Conservation (phyloP, 1,284 basidiomycete genomes). For the Melampsora larici-populina region DNA sequence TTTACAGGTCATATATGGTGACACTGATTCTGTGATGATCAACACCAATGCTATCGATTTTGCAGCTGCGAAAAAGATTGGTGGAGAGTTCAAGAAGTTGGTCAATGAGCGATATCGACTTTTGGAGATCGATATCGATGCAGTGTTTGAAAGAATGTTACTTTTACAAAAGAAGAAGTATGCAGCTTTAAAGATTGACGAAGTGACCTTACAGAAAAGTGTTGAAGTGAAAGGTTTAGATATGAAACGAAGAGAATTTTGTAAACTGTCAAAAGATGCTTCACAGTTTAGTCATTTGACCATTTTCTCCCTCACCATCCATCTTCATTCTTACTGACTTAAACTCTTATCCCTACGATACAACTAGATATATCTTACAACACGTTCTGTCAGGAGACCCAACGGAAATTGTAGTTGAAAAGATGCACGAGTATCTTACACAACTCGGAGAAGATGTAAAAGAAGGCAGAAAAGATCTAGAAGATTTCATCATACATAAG, state of each 20-base stretch:
- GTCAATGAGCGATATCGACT: slow-evolving; percentile 94
- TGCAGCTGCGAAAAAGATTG: slow-evolving; percentile 83
- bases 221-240: slow-evolving; percentile 92
- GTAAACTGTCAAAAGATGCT: slow-evolving; percentile 81
- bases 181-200: slow-evolving; percentile 84
- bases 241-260: slow-evolving; percentile 98
- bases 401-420: slow-evolving; percentile 82
- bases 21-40: slow-evolving; percentile 98
- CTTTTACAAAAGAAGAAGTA: slow-evolving; percentile 99
- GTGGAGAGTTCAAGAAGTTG: slow-evolving; percentile 84
- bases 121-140: slow-evolving; percentile 95
- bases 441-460: slow-evolving; percentile 73
- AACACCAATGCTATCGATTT: slow-evolving; percentile 91
- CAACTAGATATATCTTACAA: slow-evolving; percentile 72
- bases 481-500: slow-evolving; percentile 93
- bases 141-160: slow-evolving; percentile 85
- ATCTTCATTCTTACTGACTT: not conserved
- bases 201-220: slow-evolving; percentile 46
- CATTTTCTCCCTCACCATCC: not conserved
- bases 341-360: not conserved
- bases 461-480: slow-evolving; percentile 70
- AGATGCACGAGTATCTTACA: slow-evolving; percentile 86
- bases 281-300: slow-evolving; percentile 67
- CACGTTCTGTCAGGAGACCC: slow-evolving; percentile 87
- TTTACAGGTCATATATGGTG: slow-evolving; percentile 88